Evolutionary conservation across 805 yeast species (phyloP).

Genomic region (Aciculoconidium aculeatum): DNA sequence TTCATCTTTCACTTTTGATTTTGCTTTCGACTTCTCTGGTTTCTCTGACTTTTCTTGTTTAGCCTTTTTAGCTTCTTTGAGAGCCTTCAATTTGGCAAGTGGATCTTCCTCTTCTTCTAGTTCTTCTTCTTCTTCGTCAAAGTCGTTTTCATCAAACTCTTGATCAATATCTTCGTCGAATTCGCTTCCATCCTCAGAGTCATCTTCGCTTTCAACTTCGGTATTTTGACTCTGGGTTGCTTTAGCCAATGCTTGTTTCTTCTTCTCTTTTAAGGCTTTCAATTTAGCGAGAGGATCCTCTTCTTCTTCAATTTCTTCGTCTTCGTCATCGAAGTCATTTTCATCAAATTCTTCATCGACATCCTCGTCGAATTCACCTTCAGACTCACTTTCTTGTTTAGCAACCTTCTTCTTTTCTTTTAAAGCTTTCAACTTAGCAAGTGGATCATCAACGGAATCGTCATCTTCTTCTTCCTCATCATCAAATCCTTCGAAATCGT

Average conservation of each 20-base stretch:
- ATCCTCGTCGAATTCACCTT: slow-evolving; percentile 12
- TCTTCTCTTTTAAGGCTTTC: slow-evolving; percentile 15
- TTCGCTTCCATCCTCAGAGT: slow-evolving; percentile 30
- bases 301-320: slow-evolving; percentile 7
- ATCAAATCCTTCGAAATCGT: slow-evolving; percentile 34
- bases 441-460: slow-evolving; percentile 15
- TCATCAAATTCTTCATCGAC: slow-evolving; percentile 5
- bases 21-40: slow-evolving; percentile 9
- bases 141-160: no score
- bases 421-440: slow-evolving; percentile 17
- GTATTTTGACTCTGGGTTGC: slow-evolving; percentile 1
- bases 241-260: slow-evolving; percentile 2
- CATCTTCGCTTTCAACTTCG: slow-evolving; percentile 27
- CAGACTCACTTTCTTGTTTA: slow-evolving; percentile 2
- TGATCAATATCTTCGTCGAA: no score
- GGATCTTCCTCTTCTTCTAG: slow-evolving; percentile 16
- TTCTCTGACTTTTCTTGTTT: slow-evolving; percentile 5
- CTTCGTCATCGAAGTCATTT: slow-evolving; percentile 6
- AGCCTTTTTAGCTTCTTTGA: slow-evolving; percentile 8
- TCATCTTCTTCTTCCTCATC: slow-evolving; percentile 10
- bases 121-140: slow-evolving; percentile 10
- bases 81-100: slow-evolving; percentile 16
- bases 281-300: slow-evolving; percentile 19
- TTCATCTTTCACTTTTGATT: slow-evolving; percentile 10
- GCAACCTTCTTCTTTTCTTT: slow-evolving; percentile 8